Percentiles rank a stretch among this genome's conserved stretches.
Evolutionary conservation across 768 basidiomycete species (phyloP).

Genomic region (Trametes gibbosa): DNA sequence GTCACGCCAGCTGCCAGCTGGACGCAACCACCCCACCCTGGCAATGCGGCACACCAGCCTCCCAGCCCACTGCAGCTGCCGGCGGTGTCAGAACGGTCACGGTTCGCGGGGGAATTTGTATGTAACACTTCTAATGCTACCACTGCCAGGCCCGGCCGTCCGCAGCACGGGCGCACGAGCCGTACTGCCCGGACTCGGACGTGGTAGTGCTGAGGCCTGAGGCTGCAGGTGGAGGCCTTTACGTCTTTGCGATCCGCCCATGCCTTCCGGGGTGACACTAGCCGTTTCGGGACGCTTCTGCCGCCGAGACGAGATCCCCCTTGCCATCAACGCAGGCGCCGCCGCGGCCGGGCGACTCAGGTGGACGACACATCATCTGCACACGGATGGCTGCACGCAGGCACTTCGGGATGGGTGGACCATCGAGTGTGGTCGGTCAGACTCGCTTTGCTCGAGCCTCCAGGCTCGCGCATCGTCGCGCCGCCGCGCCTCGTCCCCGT

Average conservation of each 20-base stretch:
- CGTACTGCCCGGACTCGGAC: too few relatives aligned
- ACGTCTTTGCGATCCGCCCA: background rate
- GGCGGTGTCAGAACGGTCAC: background rate
- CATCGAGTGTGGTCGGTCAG: too few relatives aligned
- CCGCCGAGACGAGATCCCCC: background rate
- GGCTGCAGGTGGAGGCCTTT: background rate
- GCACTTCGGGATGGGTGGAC: too few relatives aligned
- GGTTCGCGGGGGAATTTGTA: too few relatives aligned
- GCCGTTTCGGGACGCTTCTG: constrained; percentile 2
- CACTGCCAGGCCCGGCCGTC: background rate
- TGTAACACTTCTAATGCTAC: background rate
- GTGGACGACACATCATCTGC: too few relatives aligned
- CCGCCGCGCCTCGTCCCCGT: too few relatives aligned
- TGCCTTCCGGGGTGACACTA: background rate
- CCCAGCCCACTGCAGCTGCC: background rate
- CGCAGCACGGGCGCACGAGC: background rate
- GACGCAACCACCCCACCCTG: background rate
- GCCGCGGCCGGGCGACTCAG: too few relatives aligned
- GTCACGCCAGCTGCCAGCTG: too few relatives aligned
- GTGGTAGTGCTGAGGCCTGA: too few relatives aligned
- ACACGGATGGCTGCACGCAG: too few relatives aligned
- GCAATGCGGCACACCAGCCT: background rate
- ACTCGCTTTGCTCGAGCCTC: too few relatives aligned
- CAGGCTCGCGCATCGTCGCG: too few relatives aligned
- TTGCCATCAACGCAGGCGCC: background rate